Evolutionary conservation across 345 rosid species (phyloP).

Genomic region (Salix purpurea): DNA sequence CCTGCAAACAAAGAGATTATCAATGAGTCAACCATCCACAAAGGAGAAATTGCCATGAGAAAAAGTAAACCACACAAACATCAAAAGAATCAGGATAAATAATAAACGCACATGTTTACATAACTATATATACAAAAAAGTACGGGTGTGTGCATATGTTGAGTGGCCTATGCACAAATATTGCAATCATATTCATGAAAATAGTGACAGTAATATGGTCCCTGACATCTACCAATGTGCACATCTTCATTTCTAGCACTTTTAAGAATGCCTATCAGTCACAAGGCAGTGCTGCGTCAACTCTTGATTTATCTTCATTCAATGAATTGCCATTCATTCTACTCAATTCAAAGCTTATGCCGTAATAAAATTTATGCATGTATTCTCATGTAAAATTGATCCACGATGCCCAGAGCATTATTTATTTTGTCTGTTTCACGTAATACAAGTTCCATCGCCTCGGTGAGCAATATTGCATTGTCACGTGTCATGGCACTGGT

Average conservation of each 20-base stretch:
- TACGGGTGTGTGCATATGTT: not conserved
- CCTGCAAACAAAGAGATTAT: conserved; percentile 12
- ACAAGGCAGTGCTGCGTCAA: not conserved
- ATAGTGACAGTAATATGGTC: not conserved
- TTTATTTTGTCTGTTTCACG: not conserved
- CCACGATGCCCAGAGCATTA: not conserved
- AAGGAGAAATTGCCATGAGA: not conserved
- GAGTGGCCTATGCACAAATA: not conserved
- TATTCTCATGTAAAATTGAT: not conserved
- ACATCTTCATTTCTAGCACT: not conserved
- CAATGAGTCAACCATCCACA: not conserved
- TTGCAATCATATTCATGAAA: not conserved
- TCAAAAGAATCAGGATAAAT: not conserved
- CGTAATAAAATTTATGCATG: not conserved
- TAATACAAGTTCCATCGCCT: not conserved
- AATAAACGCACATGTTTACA: not conserved
- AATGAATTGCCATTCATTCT: not conserved
- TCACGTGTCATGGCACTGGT: not conserved
- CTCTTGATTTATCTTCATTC: not conserved
- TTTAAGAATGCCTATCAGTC: not conserved
- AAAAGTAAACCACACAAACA: not conserved
- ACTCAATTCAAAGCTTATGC: not conserved
- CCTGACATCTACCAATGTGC: not conserved
- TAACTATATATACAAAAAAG: not conserved
- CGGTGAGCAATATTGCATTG: not conserved